Conservation (phyloP, 257 asterid genomes). For the Primulina eburnea region DNA sequence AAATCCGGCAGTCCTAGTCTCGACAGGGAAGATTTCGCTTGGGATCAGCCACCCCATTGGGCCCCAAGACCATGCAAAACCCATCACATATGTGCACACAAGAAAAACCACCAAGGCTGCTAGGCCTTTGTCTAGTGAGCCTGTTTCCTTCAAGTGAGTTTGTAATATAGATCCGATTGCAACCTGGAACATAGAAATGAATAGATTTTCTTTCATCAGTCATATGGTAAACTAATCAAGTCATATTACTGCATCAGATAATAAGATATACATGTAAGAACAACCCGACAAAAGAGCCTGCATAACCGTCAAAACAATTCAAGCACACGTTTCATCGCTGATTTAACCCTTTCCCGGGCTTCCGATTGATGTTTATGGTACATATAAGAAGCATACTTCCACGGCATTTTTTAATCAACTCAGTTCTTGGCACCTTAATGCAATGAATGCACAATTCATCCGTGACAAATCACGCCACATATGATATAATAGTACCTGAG, state of each 20-base stretch:
- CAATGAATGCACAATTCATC: background rate
- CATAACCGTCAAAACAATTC: background rate
- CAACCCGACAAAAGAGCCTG: background rate
- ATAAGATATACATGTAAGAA: background rate
- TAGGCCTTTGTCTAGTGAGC: slow-evolving; percentile 34
- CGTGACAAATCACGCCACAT: no score
- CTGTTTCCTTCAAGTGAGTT: slow-evolving; percentile 34
- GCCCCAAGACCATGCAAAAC: slow-evolving; percentile 89
- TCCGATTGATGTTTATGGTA: background rate
- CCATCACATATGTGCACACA: slow-evolving; percentile 60
- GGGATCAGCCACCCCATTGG: slow-evolving; percentile 80
- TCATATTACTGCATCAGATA: background rate
- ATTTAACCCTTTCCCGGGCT: no score
- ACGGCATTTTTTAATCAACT: background rate
- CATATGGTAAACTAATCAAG: background rate
- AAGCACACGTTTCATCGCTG: background rate
- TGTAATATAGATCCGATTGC: slow-evolving; percentile 47
- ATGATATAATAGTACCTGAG: slow-evolving; percentile 29
- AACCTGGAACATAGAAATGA: slow-evolving; percentile 27
- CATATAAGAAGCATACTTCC: background rate
- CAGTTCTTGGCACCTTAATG: no score
- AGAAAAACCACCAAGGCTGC: slow-evolving; percentile 48
- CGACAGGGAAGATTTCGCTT: slow-evolving; percentile 66
- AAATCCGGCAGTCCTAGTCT: slow-evolving; percentile 66
- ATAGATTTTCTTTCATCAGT: background rate